Evolutionary conservation across 2,329 filamentous ascomycete genomes (phyloP).

Genomic region (Blumeriella jaapii): DNA sequence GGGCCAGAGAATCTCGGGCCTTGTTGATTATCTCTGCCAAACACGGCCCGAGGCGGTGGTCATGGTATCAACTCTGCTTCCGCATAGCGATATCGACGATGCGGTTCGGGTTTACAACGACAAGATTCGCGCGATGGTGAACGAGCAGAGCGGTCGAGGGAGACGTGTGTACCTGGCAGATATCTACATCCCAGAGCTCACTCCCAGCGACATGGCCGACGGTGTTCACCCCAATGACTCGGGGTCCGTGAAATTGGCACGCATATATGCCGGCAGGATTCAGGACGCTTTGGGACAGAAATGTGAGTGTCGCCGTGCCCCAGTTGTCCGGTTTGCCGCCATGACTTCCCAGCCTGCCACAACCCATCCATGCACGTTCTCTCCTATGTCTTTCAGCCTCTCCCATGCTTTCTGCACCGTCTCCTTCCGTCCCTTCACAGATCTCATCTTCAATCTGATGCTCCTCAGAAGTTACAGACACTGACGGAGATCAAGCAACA

Average conservation of each 20-base stretch:
- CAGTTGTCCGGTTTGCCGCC: not conserved
- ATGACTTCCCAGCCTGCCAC: not conserved
- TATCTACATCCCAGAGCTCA: slow-evolving; percentile 1
- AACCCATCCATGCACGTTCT: not conserved
- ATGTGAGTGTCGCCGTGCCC: too few relatives aligned
- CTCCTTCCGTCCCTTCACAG: too few relatives aligned
- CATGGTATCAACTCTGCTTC: slow-evolving; percentile 1
- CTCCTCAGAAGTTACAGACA: too few relatives aligned
- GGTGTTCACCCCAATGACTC: slow-evolving; percentile 1
- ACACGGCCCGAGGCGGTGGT: not conserved
- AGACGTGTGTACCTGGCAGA: slow-evolving; percentile 4
- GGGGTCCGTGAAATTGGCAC: slow-evolving; percentile 3
- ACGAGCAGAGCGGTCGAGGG: not conserved
- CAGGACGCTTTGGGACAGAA: not conserved
- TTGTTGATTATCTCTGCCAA: slow-evolving; percentile 1
- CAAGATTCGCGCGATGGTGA: not conserved
- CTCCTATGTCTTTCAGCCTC: too few relatives aligned
- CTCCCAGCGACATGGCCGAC: slow-evolving; percentile 1
- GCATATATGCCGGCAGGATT: not conserved
- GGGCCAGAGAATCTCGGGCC: slow-evolving; percentile 1
- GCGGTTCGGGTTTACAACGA: not conserved
- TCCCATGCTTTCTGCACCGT: too few relatives aligned
- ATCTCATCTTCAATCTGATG: too few relatives aligned
- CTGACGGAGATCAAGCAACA: too few relatives aligned
- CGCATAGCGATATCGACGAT: not conserved